A percentile compares a stretch with the other conserved stretches of the same genome.
Conservation (phyloP, 2,329 filamentous ascomycete species). For the Colletotrichum euphorbiae region DNA sequence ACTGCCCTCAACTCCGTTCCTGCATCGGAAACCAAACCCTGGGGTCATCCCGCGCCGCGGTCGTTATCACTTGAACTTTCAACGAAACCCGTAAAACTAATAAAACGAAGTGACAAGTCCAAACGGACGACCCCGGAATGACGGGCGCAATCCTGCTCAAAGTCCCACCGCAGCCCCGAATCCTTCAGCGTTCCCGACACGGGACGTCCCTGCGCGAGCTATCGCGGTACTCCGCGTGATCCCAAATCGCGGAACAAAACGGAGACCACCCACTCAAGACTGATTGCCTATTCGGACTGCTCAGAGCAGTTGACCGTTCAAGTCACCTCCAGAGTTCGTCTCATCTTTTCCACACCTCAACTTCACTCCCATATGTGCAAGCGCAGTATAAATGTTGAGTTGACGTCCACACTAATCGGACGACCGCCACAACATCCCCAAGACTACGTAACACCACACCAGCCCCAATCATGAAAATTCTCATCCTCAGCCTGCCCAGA, state of each 20-base stretch:
- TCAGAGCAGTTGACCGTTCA: neutral
- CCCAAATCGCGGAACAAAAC: neutral
- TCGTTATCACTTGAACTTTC: too few relatives aligned
- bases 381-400: too few relatives aligned
- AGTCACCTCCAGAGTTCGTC: too few relatives aligned
- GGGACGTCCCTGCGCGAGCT: conserved; percentile 16
- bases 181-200: conserved; percentile 10
- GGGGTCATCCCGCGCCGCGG: too few relatives aligned
- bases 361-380: too few relatives aligned
- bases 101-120: too few relatives aligned
- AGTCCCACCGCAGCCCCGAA: neutral
- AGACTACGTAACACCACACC: neutral
- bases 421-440: neutral
- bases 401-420: neutral
- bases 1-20: too few relatives aligned
- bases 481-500: conserved; percentile 49
- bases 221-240: neutral
- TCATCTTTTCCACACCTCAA: too few relatives aligned
- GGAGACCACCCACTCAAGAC: neutral
- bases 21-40: too few relatives aligned
- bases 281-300: neutral
- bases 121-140: too few relatives aligned
- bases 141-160: too few relatives aligned
- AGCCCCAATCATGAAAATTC: conserved; percentile 45
- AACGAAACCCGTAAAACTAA: too few relatives aligned